Base-by-base conservation (phyloP, 257 asterid species). In the Nicotiana noctiflora region DNA sequence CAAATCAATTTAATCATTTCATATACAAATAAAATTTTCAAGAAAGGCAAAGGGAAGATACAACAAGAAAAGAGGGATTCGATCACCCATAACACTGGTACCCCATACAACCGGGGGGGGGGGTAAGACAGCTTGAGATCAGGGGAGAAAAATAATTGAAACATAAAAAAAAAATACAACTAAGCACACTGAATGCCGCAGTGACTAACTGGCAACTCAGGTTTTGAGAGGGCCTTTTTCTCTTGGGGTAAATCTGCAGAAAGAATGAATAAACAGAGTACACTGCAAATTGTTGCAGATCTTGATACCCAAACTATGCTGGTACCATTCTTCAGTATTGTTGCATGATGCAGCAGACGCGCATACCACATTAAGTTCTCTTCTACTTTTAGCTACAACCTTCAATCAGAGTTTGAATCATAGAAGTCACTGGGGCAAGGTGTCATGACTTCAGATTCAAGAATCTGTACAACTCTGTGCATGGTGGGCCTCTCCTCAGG, bases 401-500 rank as follows among this genome's bases (percentile, higher is more conserved):
- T 85, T 92, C 88, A 91, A 78, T 92, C 97, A 4, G 97, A 92
- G 88, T 82, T 85, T 0, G 97, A 94, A 76, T 94, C 98, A 31
- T 92, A 92, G 88, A 94, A 91, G 81, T 90, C 98, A 60, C 98
- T 92, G 6, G 97, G 97, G 84, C 96, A 92, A 11, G 98, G 97
- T 34, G 97, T 94, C 82, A 86, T 91, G 77, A 92, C 91, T 88
- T 92, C 96, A 2, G 98, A 90, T 90, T 94, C 98, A 25, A 94
- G 94, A 75, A 87, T 86, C 87, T 94, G 98, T 77, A 91, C 95
- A 40, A 94, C 97, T 81, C 97, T 86, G 81, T 92, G 97, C 91
- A 92, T 94, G 57, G 98, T 91, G 83, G 97, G 97, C 79, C 98
- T 95, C 70, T 94, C 97, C 83, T 94, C 97, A 0, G 98, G 97